Base-by-base conservation (phyloP, 1,139 yeast genomes). In the Eremothecium sinecaudum region DNA sequence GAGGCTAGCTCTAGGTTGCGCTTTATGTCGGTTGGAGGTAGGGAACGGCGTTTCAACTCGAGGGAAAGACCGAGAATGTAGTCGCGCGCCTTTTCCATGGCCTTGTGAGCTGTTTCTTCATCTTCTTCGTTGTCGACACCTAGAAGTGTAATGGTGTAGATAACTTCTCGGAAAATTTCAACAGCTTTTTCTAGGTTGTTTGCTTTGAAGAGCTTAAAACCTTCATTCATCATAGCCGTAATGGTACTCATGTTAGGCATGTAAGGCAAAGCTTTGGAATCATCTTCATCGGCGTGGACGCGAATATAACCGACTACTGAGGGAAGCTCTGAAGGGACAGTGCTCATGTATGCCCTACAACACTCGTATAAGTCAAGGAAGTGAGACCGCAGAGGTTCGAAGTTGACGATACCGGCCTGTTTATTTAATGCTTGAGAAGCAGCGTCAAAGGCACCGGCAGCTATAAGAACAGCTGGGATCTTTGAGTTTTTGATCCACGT, bases 401-500 rank as follows among this genome's bases (percentile, higher is more conserved):
- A 87, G 48, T 82, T 70, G 24, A 73, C 76, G 35, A 83, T 73
- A 47, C 97, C 98, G 35, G 80, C 69, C 61, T 92, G 98, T 51
- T 92, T 80, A 62, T 80, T 75, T 51, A 92, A 71, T 53, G 92
- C 71, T 48, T 84, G 90, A 24, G 96, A 92, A 29, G 98, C 98
- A 42, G 90, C 83, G 45, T 87, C 97, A 57, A 87, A 86, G 4
- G 93, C 83, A 47, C 99, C 99, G 2, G 96, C 87, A 2, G 98
- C 96, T 51, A 81, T 86, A 50, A 84, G 84, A 24, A 83, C 86
- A 24, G 95, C 97, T 4, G 97, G 86, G 34, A 90, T 71, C 43
- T 80, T 82, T 11, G 96, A 83, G 61, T 81, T 83, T 45, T 90
- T 79, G 26, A 82, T 71, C 98, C 99, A 92, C 22, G 76, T 50